Percentiles rank a stretch among this genome's conserved stretches.
phyloP scores from a whole-genome alignment of 2,329 filamentous ascomycete species.

The Nannizzia gypsea region DNA sequence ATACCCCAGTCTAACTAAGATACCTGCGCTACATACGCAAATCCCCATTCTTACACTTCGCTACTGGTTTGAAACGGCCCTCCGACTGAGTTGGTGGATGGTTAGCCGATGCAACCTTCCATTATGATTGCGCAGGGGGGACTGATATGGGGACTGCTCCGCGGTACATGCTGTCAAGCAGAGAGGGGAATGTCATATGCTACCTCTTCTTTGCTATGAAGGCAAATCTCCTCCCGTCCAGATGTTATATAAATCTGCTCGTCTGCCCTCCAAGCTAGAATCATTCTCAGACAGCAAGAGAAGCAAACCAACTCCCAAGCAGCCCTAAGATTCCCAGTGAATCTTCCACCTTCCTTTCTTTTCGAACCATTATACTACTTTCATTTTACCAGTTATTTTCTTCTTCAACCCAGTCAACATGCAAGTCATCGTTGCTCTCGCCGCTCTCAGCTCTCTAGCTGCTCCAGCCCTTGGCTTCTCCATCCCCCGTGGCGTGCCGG shows the following conservation, averaged over 20 bases:
- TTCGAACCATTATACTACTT: neutral
- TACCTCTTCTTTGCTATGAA: neutral
- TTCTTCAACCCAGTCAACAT: constrained; percentile 4
- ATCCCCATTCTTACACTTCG: neutral
- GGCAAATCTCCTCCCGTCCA: neutral
- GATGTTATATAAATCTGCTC: neutral
- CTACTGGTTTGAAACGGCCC: neutral
- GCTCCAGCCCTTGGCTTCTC: constrained; percentile 4
- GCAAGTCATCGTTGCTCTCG: constrained; percentile 5
- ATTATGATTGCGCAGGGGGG: neutral
- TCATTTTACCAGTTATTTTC: neutral
- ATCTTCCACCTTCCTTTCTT: neutral
- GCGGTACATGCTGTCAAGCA: neutral
- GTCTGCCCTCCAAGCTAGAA: neutral
- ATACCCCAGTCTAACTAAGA: neutral
- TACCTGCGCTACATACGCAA: neutral
- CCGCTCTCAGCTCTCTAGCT: constrained; percentile 6
- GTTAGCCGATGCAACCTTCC: neutral
- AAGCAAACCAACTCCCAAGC: neutral
- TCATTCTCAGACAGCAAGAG: neutral
- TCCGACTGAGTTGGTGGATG: neutral
- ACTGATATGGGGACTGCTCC: neutral
- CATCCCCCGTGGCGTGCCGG: neutral
- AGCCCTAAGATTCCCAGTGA: neutral
- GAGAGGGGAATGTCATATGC: neutral